Evolutionary conservation across 306 rosid species (phyloP).

Genomic region (Trichosanthes cucumerina): DNA sequence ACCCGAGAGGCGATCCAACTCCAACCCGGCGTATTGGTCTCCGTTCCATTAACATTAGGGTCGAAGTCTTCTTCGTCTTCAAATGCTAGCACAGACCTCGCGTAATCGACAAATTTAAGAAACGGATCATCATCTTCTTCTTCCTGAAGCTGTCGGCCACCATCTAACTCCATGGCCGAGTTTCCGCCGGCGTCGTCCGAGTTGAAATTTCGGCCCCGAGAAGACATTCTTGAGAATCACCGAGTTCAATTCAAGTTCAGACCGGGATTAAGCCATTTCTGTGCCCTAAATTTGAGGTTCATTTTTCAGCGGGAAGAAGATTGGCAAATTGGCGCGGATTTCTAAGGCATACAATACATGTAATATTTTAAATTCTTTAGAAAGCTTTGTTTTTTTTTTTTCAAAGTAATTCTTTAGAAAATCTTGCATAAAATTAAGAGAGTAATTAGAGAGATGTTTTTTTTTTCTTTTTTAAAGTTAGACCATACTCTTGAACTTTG

Average conservation of each 20-base stretch:
- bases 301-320: neutral
- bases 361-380: no score
- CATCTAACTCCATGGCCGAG: conserved; percentile 40
- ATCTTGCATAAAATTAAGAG: no score
- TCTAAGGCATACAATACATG: neutral
- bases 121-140: conserved; percentile 53
- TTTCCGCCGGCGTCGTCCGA: neutral
- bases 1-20: conserved; percentile 67
- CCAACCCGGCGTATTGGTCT: conserved; percentile 48
- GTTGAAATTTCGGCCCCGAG: neutral
- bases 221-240: neutral
- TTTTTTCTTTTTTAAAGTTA: no score
- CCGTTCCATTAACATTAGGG: conserved; percentile 23
- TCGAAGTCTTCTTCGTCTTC: conserved; percentile 29
- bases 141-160: conserved; percentile 13
- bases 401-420: no score
- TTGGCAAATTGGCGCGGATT: neutral
- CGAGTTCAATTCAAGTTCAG: neutral
- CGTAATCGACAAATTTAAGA: conserved; percentile 55
- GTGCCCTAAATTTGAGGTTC: neutral
- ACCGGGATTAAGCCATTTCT: neutral
- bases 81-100: conserved; percentile 44
- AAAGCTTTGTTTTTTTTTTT: no score
- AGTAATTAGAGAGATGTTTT: no score
- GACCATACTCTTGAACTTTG: no score